These are phyloP conservation scores for Thraustochytrium striatum DNA, from an alignment of 352 stramenopile genomes.

Conservation along the genomic window DNA sequence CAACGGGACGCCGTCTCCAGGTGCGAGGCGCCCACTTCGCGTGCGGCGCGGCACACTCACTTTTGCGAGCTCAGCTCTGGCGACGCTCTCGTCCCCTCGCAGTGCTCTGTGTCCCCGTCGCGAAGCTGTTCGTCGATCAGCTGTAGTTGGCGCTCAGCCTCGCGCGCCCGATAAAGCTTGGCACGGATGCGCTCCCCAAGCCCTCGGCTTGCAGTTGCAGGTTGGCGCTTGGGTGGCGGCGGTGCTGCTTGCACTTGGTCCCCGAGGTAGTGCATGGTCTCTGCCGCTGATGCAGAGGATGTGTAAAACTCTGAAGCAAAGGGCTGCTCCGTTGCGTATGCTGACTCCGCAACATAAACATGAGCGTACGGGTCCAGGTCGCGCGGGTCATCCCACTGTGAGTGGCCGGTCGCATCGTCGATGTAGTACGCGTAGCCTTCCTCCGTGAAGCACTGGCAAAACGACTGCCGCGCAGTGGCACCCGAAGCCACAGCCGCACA, in stretches of 20 bases:
- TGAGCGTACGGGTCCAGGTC: not conserved
- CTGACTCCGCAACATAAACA: no score
- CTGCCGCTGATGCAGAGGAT: no score
- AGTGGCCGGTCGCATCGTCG: conserved; percentile 23
- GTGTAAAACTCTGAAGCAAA: no score
- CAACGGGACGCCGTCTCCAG: no score
- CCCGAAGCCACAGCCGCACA: not conserved
- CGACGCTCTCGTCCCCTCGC: not conserved
- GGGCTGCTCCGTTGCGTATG: no score
- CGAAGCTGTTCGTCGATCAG: no score
- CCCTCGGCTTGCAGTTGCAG: not conserved
- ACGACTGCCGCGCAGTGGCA: not conserved
- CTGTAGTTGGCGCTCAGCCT: conserved; percentile 20
- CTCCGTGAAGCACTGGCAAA: conserved; percentile 6
- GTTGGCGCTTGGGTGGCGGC: no score
- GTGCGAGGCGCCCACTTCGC: no score
- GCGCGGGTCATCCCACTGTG: conserved; percentile 36
- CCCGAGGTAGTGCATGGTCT: no score
- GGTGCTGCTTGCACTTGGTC: not conserved
- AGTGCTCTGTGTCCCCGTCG: not conserved
- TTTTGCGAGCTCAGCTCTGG: no score
- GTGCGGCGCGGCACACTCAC: no score
- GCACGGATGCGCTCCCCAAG: not conserved
- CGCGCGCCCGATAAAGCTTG: conserved; percentile 20
- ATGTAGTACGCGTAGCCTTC: conserved; percentile 43